Evolutionary conservation across 768 basidiomycete species (phyloP).

Genomic region (Sporobolomyces roseus): DNA sequence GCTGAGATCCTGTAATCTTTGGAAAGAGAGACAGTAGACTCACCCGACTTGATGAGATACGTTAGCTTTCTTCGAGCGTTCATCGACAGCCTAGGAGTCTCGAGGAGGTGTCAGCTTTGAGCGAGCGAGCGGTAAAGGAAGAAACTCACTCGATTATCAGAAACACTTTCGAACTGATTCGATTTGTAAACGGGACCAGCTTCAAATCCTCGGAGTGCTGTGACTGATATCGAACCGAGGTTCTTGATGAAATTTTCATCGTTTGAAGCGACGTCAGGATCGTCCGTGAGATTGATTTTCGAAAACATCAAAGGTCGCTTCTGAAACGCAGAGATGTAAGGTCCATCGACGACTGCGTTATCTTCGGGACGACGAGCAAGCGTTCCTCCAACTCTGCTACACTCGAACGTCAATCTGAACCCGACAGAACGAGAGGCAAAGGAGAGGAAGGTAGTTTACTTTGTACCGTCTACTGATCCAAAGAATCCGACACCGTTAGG

Average conservation of each 20-base stretch:
- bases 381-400: neutral
- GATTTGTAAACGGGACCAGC: too few species aligned
- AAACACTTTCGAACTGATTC: too few species aligned
- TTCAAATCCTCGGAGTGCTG: neutral
- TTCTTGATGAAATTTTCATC: conserved; percentile 15
- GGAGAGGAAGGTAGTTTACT: neutral
- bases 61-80: conserved; percentile 25
- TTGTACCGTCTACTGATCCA: neutral
- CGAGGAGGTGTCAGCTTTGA: neutral
- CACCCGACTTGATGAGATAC: conserved; percentile 9
- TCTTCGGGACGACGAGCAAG: too few species aligned
- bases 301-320: conserved; percentile 22
- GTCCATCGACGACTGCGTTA: neutral
- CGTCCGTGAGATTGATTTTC: conserved; percentile 18
- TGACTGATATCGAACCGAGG: conserved; percentile 14
- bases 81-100: conserved; percentile 33
- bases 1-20: neutral
- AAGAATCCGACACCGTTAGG: neutral
- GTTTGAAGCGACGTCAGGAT: neutral
- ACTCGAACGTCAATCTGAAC: too few species aligned
- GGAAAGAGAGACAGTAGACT: too few species aligned
- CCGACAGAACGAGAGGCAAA: neutral
- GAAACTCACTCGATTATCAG: neutral
- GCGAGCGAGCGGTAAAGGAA: neutral
- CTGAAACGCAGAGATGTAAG: neutral